These are phyloP conservation scores for Flaveria sonorensis DNA, from an alignment of 129 eudicot genomes.

Conservation along the genomic window DNA sequence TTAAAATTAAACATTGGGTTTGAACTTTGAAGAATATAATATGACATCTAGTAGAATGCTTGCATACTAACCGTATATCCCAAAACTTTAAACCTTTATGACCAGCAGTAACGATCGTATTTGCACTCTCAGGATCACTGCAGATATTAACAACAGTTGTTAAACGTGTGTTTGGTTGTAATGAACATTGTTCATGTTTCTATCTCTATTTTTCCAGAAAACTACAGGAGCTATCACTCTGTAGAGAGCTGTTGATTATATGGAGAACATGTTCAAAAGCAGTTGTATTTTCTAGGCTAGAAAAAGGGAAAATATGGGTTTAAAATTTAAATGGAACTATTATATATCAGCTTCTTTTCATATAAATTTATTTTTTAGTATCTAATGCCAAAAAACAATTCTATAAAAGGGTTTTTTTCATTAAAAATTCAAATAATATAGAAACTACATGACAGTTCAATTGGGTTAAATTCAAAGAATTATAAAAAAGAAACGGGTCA, in stretches of 20 bases:
- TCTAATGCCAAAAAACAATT: background rate
- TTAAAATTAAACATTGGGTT: background rate
- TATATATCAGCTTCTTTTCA: background rate
- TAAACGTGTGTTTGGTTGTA: background rate
- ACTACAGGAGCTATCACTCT: background rate
- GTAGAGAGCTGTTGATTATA: background rate
- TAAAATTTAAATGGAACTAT: background rate
- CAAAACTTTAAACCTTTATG: slow-evolving; percentile 80
- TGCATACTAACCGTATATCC: slow-evolving; percentile 78
- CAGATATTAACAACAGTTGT: slow-evolving; percentile 22
- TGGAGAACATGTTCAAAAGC: background rate
- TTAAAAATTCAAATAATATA: background rate
- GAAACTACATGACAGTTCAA: background rate
- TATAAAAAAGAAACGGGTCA: background rate
- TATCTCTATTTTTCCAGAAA: background rate
- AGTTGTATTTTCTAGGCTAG: background rate
- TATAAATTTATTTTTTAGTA: background rate
- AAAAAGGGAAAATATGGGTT: background rate
- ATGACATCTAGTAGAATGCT: background rate
- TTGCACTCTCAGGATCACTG: slow-evolving; percentile 83
- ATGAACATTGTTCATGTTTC: background rate
- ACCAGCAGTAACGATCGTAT: slow-evolving; percentile 71
- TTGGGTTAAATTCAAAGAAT: background rate
- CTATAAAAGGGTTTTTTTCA: background rate
- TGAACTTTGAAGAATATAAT: background rate